Conservation (phyloP, 225 moss, liverwort and hornwort species). For the Ulota crispa region DNA sequence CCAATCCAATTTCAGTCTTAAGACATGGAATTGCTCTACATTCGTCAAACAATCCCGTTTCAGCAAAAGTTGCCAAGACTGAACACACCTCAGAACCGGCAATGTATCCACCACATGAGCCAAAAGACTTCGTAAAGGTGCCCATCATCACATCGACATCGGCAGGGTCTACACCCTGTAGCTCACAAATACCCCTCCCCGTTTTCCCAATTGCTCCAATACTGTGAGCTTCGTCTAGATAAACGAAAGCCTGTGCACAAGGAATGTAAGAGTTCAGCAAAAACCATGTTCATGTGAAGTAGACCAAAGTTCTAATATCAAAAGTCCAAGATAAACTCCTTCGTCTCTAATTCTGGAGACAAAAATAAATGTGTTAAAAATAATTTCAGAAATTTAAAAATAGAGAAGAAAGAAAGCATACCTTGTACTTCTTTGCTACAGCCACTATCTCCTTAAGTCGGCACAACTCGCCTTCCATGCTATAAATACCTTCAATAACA, state of each 20-base stretch:
- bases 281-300: not conserved
- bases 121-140: slow-evolving; percentile 97
- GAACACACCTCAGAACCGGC: slow-evolving; percentile 80
- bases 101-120: slow-evolving; percentile 97
- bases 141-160: slow-evolving; percentile 98
- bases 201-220: slow-evolving; percentile 95
- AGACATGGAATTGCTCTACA: not conserved
- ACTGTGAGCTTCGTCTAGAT: slow-evolving; percentile 97
- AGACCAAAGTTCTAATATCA: not conserved
- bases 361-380: not conserved
- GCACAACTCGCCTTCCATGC: slow-evolving; percentile 98
- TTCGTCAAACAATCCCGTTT: not conserved
- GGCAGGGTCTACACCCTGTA: slow-evolving; percentile 87
- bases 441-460: slow-evolving; percentile 79
- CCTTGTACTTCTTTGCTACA: slow-evolving; percentile 93
- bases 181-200: slow-evolving; percentile 90
- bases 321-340: not conserved
- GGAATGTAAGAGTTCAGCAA: not conserved
- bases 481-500: slow-evolving; percentile 93
- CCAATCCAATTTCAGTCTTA: not conserved
- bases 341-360: not conserved
- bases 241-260: slow-evolving; percentile 66
- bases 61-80: not conserved
- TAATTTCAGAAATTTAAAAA: not conserved
- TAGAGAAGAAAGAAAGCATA: slow-evolving; percentile 7